phyloP scores from a whole-genome alignment of 768 basidiomycete genomes.

The Boletus reticuloceps region DNA sequence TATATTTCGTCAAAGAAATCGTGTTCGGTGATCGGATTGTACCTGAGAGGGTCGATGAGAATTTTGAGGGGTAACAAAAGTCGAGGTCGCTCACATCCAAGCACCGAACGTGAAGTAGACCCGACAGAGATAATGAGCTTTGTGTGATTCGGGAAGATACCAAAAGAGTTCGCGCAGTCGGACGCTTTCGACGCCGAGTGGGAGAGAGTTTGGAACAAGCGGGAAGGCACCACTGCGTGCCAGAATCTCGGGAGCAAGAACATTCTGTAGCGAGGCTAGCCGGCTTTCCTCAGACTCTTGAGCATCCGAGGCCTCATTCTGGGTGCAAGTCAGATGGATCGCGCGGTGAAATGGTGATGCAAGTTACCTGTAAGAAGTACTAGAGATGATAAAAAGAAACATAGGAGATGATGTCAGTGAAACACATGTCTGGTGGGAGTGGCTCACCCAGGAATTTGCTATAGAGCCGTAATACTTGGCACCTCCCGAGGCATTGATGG shows the following conservation, averaged over 20 bases:
- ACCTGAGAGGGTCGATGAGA: conserved; percentile 40
- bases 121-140: conserved; percentile 58
- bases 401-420: conserved; percentile 3
- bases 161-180: conserved; percentile 59
- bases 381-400: conserved; percentile 23
- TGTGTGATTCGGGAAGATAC: conserved; percentile 64
- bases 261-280: conserved; percentile 45
- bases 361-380: conserved; percentile 70
- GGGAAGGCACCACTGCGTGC: conserved; percentile 65
- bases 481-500: conserved; percentile 67
- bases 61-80: not conserved
- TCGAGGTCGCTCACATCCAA: conserved; percentile 56
- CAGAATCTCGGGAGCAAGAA: conserved; percentile 63
- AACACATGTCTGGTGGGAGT: not conserved
- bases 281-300: conserved; percentile 48
- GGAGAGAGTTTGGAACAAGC: conserved; percentile 43
- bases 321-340: conserved; percentile 11
- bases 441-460: conserved; percentile 69
- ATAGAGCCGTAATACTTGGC: conserved; percentile 76
- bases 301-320: conserved; percentile 64
- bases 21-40: conserved; percentile 61
- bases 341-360: not conserved
- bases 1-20: conserved; percentile 62
- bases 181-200: conserved; percentile 40
- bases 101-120: conserved; percentile 64